These are phyloP conservation scores for Omphalotus guepiniiformis DNA, from an alignment of 768 basidiomycete genomes.

Conservation along the genomic window DNA sequence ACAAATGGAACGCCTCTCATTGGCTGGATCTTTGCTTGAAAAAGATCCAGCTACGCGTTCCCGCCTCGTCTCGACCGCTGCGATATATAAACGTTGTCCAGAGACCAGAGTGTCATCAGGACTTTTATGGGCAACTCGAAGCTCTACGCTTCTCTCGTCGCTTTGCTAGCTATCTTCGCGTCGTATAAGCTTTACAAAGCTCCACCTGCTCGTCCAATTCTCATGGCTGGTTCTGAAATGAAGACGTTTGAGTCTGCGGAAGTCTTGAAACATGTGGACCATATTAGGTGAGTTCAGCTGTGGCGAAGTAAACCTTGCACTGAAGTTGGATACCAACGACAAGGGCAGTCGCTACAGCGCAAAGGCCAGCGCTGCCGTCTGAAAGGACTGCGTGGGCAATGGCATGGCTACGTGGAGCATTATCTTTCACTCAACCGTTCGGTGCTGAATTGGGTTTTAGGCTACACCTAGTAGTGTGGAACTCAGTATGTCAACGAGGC, in stretches of 20 bases:
- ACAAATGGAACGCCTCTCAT: too few relatives aligned
- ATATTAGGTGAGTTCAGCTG: conserved; percentile 4
- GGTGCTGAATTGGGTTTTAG: not conserved
- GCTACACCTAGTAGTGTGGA: conserved; percentile 13
- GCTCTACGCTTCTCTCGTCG: conserved; percentile 1
- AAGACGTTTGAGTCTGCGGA: conserved; percentile 6
- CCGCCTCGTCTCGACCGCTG: too few relatives aligned
- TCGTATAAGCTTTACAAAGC: conserved; percentile 6
- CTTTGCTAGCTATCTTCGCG: not conserved
- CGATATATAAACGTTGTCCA: too few relatives aligned
- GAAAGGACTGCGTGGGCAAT: conserved; percentile 11
- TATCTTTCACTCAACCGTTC: not conserved
- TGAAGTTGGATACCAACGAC: not conserved
- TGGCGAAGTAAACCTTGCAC: not conserved
- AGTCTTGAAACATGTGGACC: conserved; percentile 7
- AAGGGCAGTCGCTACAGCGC: not conserved
- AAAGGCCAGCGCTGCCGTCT: conserved; percentile 5
- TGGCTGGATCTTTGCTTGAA: too few relatives aligned
- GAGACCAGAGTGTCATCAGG: too few relatives aligned
- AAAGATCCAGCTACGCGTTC: too few relatives aligned
- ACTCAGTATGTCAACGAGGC: conserved; percentile 6
- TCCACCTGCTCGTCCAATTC: not conserved
- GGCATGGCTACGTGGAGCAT: conserved; percentile 7
- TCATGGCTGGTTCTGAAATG: conserved; percentile 5
- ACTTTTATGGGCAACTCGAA: conserved; percentile 5